Conservation (phyloP, 306 rosid species). For the Potentilla sterilis region DNA sequence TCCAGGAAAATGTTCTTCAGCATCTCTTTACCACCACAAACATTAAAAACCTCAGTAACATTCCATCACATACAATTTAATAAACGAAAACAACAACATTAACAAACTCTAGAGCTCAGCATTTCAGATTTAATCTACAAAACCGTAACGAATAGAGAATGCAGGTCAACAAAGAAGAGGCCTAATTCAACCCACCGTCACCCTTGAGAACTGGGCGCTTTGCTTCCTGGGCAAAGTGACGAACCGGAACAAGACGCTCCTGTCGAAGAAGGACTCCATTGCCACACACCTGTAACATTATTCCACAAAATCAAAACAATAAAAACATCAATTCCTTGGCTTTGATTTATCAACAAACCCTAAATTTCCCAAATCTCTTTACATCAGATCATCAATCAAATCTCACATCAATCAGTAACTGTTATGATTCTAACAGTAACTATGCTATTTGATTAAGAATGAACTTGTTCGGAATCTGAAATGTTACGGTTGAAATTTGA, state of each 20-base stretch:
- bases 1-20: constrained; percentile 77
- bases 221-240: constrained; percentile 73
- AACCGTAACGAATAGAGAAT: background rate
- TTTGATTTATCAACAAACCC: background rate
- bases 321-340: constrained; percentile 3
- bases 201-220: constrained; percentile 71
- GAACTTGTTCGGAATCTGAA: background rate
- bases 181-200: constrained; percentile 58
- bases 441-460: background rate
- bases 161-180: background rate
- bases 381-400: background rate
- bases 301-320: background rate
- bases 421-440: background rate
- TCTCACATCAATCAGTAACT: background rate
- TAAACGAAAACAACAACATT: background rate
- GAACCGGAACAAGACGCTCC: constrained; percentile 65
- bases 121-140: background rate
- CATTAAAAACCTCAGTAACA: constrained; percentile 23
- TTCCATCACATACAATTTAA: background rate
- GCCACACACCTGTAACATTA: constrained; percentile 50
- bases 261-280: constrained; percentile 57
- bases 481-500: background rate
- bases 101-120: background rate
- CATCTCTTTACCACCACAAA: constrained; percentile 59
- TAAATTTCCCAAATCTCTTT: background rate